phyloP scores from a whole-genome alignment of 2,329 filamentous ascomycete species.

The Byssothecium circinans region DNA sequence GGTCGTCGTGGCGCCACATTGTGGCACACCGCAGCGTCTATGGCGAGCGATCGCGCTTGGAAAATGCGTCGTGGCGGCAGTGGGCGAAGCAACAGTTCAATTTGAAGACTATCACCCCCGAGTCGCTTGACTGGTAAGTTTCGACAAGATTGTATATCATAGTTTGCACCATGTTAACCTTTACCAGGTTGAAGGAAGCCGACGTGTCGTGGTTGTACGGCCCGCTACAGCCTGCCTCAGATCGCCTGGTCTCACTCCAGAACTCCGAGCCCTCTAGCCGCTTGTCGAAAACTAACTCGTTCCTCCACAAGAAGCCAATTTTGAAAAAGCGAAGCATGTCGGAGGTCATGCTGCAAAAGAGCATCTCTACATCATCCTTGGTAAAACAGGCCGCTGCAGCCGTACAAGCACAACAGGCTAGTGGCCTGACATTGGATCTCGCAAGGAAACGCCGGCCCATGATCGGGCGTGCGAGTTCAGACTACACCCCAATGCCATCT shows the following conservation, averaged over 20 bases:
- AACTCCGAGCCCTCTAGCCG: constrained; percentile 56
- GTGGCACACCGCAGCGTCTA: constrained; percentile 77
- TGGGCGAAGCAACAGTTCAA: constrained; percentile 94
- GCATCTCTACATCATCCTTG: constrained; percentile 82
- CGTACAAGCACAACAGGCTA: constrained; percentile 79
- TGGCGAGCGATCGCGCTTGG: constrained; percentile 76
- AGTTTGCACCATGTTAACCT: constrained; percentile 29
- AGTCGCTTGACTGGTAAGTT: constrained; percentile 87
- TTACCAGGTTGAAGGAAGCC: constrained; percentile 84
- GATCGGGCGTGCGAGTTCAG: constrained; percentile 66
- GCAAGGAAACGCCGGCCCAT: constrained; percentile 55
- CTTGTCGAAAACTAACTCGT: constrained; percentile 65
- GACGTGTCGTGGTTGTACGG: constrained; percentile 98
- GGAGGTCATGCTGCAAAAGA: constrained; percentile 89
- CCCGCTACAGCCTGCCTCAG: constrained; percentile 75
- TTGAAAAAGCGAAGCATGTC: constrained; percentile 97
- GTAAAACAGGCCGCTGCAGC: constrained; percentile 87
- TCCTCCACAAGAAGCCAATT: constrained; percentile 82
- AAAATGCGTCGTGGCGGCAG: constrained; percentile 96
- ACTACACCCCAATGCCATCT: constrained; percentile 68
- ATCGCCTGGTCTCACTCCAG: constrained; percentile 54
- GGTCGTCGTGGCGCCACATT: constrained; percentile 95
- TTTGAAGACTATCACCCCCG: constrained; percentile 83
- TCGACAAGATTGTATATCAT: not conserved
- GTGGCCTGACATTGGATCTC: constrained; percentile 44